Evolutionary conservation across 2,329 filamentous ascomycete genomes (phyloP), one percentile per base, ranked within the genome.

Genomic region (Pseudogymnoascus sp.): DNA sequence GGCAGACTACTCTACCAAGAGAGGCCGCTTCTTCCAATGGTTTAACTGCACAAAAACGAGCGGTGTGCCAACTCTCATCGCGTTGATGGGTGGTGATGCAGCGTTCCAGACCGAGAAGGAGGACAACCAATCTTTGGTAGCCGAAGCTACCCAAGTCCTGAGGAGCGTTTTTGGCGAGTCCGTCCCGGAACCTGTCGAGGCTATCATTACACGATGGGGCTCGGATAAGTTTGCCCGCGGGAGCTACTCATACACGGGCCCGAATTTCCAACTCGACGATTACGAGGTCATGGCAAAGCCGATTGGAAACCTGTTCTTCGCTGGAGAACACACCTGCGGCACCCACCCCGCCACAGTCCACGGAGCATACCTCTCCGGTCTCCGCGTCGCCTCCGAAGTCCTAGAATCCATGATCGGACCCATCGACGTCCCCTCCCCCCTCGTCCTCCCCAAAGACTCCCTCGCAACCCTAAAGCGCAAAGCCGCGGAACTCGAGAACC

Each of bases 311-410:
- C 79, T 99, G 7, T 91, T 93, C 75, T 99, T 99, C 75, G 95
- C 93, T 14, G 95, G 95, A 59, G 95, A 99, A 76, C 95, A 96
- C 65, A 99, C 96, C 0, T 97, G 90, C 69, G 92, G 91, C 56
- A 96, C 92, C 0, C 93, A 99, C 73, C 95, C 96, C 11, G 95
- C 96, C 33, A 99, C 95, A 2, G 95, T 99, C 0, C 95, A 99
- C 69, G 95, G 95, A 5, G 96, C 95, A 7, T 99, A 98, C 72
- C 80, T 99, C 3, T 97, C 95, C 1, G 96, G 95, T 2, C 81
- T 99, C 5, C 88, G 95, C 60, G 95, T 89, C 3, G 95, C 95
- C 10, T 88, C 90, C 2, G 93, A 98, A 71, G 84, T 99, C 2
- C 79, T 96, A 38, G 88, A 93, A 62, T 79, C 85, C 2, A 84